These are phyloP conservation scores for Globisporangium lucens DNA, from an alignment of 352 stramenopile genomes.

Conservation along the genomic window DNA sequence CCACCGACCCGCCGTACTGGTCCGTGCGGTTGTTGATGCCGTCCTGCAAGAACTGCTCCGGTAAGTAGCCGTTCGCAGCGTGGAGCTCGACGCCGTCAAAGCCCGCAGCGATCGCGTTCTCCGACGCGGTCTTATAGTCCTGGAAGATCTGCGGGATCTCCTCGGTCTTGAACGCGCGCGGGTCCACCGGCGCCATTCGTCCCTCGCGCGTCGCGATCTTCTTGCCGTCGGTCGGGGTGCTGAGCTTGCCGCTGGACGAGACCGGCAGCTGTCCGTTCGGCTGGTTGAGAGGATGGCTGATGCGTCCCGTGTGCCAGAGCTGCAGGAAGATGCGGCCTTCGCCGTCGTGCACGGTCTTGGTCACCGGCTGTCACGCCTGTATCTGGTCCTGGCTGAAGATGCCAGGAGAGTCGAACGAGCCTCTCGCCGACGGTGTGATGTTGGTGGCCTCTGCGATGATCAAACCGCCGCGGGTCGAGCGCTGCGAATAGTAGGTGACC, in stretches of 20 bases:
- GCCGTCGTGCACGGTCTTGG: conserved; percentile 66
- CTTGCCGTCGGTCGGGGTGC: conserved; percentile 28
- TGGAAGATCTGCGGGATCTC: conserved; percentile 71
- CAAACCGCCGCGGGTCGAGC: conserved; percentile 47
- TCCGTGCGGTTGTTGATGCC: conserved; percentile 84
- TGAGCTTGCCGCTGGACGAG: conserved; percentile 47
- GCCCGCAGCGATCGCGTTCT: conserved; percentile 51
- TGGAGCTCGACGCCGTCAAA: conserved; percentile 87
- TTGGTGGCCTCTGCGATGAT: conserved; percentile 66
- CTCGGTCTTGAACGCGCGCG: conserved; percentile 58
- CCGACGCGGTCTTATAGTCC: conserved; percentile 51
- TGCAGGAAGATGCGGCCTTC: conserved; percentile 80
- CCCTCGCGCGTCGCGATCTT: conserved; percentile 41
- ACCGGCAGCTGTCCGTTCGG: conserved; percentile 49
- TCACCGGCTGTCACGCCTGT: conserved; percentile 49
- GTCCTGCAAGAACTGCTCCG: conserved; percentile 81
- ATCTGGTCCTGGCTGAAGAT: conserved; percentile 57
- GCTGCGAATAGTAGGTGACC: conserved; percentile 61
- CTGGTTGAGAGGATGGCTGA: conserved; percentile 68
- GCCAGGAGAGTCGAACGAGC: conserved; percentile 46
- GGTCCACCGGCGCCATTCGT: conserved; percentile 40
- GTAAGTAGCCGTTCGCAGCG: conserved; percentile 83
- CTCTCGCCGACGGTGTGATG: conserved; percentile 41
- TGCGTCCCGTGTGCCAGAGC: conserved; percentile 85
- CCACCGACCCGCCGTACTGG: conserved; percentile 79